Conservation (phyloP, 768 basidiomycete species). For the Boletellus emodensis region DNA sequence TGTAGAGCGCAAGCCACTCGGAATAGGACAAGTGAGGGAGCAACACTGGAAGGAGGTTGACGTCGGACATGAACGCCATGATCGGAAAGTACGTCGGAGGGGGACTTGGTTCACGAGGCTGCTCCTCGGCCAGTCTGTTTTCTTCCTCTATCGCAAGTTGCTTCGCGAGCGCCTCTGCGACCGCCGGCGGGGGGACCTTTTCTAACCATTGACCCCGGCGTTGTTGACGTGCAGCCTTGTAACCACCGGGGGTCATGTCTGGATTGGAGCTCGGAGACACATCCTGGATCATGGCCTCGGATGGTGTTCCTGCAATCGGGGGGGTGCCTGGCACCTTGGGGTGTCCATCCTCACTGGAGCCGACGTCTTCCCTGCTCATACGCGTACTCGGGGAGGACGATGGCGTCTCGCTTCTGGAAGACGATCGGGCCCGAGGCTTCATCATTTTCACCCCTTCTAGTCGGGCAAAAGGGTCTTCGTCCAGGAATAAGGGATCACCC, state of each 20-base stretch:
- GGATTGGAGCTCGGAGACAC: neutral
- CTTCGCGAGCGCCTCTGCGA: slow-evolving; percentile 29
- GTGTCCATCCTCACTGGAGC: slow-evolving; percentile 10
- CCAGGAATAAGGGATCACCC: slow-evolving; percentile 27
- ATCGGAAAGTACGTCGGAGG: slow-evolving; percentile 46
- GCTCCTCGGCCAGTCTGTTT: slow-evolving; percentile 7
- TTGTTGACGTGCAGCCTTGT: slow-evolving; percentile 38
- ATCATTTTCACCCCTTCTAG: slow-evolving; percentile 50
- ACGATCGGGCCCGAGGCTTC: slow-evolving; percentile 14
- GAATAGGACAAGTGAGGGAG: slow-evolving; percentile 65
- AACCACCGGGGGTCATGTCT: slow-evolving; percentile 33
- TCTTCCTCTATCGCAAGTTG: slow-evolving; percentile 13
- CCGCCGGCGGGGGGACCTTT: slow-evolving; percentile 34
- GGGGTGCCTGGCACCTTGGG: neutral
- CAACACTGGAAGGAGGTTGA: slow-evolving; percentile 48
- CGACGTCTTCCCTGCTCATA: slow-evolving; percentile 4
- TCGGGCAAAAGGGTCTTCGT: slow-evolving; percentile 48
- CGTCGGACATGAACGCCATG: slow-evolving; percentile 49
- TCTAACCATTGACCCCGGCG: slow-evolving; percentile 39
- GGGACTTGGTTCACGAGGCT: slow-evolving; percentile 19
- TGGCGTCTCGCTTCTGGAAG: neutral
- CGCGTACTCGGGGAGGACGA: neutral
- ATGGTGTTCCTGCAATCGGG: neutral
- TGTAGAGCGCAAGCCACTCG: slow-evolving; percentile 64
- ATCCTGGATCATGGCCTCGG: slow-evolving; percentile 7